Percentiles rank a stretch among this genome's conserved stretches.
These are phyloP conservation scores for Dactylis glomerata DNA, from an alignment of 176 grass and related monocot genomes.

Conservation along the genomic window DNA sequence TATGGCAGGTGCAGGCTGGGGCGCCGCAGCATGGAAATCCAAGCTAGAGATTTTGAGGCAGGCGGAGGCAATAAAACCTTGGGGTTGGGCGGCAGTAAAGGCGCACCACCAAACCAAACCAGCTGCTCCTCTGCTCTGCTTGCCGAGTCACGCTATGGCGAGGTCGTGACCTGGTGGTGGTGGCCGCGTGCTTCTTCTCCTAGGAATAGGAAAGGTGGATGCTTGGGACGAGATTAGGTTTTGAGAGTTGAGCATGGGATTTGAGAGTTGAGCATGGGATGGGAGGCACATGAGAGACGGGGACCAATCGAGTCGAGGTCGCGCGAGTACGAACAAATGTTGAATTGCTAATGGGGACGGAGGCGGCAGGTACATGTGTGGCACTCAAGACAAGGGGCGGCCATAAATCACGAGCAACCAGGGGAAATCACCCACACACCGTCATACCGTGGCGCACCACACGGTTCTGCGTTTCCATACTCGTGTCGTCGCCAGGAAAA, in stretches of 20 bases:
- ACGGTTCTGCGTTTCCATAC: background rate
- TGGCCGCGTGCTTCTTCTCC: too few species aligned
- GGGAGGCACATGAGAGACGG: background rate
- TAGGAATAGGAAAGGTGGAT: too few species aligned
- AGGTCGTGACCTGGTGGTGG: background rate
- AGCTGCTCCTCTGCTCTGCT: background rate
- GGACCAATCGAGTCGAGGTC: background rate
- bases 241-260: background rate
- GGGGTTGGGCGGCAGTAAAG: slow-evolving; percentile 39
- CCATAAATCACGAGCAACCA: background rate
- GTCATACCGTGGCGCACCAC: background rate
- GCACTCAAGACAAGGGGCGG: slow-evolving; percentile 6
- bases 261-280: background rate
- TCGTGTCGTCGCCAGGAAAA: background rate
- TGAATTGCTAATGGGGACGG: background rate
- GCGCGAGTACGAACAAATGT: slow-evolving; percentile 36
- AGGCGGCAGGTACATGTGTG: background rate
- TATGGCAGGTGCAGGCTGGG: background rate
- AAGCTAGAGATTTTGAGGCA: background rate
- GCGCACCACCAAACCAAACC: slow-evolving; percentile 30
- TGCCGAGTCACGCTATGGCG: background rate
- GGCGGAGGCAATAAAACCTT: slow-evolving; percentile 27
- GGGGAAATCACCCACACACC: background rate
- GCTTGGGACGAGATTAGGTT: slow-evolving; percentile 6
- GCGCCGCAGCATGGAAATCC: slow-evolving; percentile 15